Evolutionary conservation across 139 green algal genomes (phyloP), one percentile per base, ranked within the genome.

Genomic region (Microglena sp.): DNA sequence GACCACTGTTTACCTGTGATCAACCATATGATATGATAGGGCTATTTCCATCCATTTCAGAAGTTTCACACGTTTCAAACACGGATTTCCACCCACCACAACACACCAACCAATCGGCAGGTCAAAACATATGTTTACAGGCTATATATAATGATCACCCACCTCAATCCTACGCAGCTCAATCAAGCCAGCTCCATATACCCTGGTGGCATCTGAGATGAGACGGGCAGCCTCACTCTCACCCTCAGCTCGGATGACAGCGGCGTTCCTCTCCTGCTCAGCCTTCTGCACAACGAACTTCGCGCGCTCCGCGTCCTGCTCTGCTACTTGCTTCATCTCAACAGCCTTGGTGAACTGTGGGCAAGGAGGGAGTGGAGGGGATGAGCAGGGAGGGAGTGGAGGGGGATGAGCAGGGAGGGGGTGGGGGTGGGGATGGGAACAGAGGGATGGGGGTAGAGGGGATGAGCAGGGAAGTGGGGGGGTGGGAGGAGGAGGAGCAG

Each of bases 91-190:
- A n/a, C n/a, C n/a, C n/a, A 46, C 8, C 40, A 46, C 11, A 46
- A 8, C 40, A 8, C 40, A 46, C 40, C 40, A 8, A 46, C 40
- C 40, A 46, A 8, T 46, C 40, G 8, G 40, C 40, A 57, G 7
- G 15, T 50, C 11, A 50, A 50, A 50, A 50, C 40, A 50, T 50
- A 50, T 50, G 15, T 11, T 11, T 50, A 50, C 40, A 50, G 11
- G 15, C 15, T 15, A 50, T 24, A 50, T 24, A 50, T 15, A n/a
- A n/a, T n/a, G 3, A 6, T 3, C 6, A 22, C 73, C 1, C 69
- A 79, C 76, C 79, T 99, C 94, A 63, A 99, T 98, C 36, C 91
- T 82, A 35, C 94, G 81, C 68, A 99, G 88, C 82, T 99, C 94
- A 35, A 99, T 90, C 32, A 99, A 54, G 30, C 89, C 94, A 2